phyloP scores from a whole-genome alignment of 805 yeast species.

The Zygotorulaspora danielsina region DNA sequence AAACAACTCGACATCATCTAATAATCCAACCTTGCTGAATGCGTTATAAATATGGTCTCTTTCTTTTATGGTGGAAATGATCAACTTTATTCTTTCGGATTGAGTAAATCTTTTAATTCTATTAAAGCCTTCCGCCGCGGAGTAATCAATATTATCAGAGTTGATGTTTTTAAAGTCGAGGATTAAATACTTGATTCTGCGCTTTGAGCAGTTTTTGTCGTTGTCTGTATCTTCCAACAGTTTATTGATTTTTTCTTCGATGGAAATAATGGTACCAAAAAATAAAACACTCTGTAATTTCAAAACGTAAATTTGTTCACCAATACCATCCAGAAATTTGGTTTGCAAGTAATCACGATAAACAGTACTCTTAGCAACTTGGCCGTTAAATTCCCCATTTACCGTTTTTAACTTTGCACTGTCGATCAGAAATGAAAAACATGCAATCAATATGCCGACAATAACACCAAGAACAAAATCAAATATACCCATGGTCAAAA shows the following conservation, averaged over 20 bases:
- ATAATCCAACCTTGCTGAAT: slow-evolving; percentile 76
- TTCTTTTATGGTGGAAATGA: slow-evolving; percentile 72
- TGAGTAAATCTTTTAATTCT: slow-evolving; percentile 74
- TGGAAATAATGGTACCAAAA: slow-evolving; percentile 92
- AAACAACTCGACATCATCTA: slow-evolving; percentile 59
- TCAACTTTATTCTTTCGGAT: slow-evolving; percentile 63
- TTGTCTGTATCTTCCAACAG: slow-evolving; percentile 52
- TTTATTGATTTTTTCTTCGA: slow-evolving; percentile 68
- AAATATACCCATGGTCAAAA: slow-evolving; percentile 91
- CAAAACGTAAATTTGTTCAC: slow-evolving; percentile 83
- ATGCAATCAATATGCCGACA: slow-evolving; percentile 86
- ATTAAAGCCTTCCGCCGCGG: slow-evolving; percentile 94
- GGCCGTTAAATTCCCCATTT: slow-evolving; percentile 78
- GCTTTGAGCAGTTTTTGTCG: slow-evolving; percentile 33
- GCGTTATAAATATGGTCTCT: slow-evolving; percentile 64
- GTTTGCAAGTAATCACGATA: slow-evolving; percentile 86
- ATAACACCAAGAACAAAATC: slow-evolving; percentile 92
- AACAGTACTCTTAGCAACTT: slow-evolving; percentile 86
- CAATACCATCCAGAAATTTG: slow-evolving; percentile 77
- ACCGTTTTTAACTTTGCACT: slow-evolving; percentile 83
- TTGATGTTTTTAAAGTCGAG: slow-evolving; percentile 80
- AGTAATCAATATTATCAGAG: slow-evolving; percentile 70
- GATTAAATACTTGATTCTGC: slow-evolving; percentile 74
- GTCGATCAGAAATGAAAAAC: slow-evolving; percentile 90
- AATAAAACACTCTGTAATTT: slow-evolving; percentile 85